Evolutionary conservation across 805 yeast species (phyloP).

Genomic region (Yarrowia phangngaensis): DNA sequence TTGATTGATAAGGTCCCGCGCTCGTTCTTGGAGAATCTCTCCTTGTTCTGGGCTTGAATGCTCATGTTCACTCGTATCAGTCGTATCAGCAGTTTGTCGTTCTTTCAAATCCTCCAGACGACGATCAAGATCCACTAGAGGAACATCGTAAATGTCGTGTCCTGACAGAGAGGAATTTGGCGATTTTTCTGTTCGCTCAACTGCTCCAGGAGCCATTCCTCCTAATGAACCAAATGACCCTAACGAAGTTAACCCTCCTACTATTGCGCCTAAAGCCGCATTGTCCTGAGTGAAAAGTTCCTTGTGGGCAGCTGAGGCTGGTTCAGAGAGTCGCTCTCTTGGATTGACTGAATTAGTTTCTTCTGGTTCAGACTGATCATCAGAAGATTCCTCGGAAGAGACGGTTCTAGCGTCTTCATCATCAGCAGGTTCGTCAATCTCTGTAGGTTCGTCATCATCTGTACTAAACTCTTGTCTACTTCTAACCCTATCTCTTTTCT

Average conservation of each 20-base stretch:
- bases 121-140: constrained; percentile 31
- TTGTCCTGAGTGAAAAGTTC: constrained; percentile 14
- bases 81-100: constrained; percentile 29
- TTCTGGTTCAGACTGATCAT: constrained; percentile 25
- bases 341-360: not conserved
- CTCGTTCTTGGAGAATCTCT: constrained; percentile 24
- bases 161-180: constrained; percentile 6
- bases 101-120: constrained; percentile 27
- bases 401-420: constrained; percentile 7
- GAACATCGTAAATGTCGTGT: constrained; percentile 31
- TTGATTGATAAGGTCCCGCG: constrained; percentile 30
- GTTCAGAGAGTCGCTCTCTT: constrained; percentile 19
- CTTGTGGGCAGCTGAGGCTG: constrained; percentile 3
- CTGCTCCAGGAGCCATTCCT: constrained; percentile 27
- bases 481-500: no score
- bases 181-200: constrained; percentile 11
- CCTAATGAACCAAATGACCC: constrained; percentile 20
- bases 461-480: no score
- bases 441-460: constrained; percentile 1
- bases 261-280: constrained; percentile 4
- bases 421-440: not conserved
- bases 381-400: constrained; percentile 15
- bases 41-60: constrained; percentile 3
- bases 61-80: not conserved
- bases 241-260: constrained; percentile 11